Evolutionary conservation across 805 yeast species (phyloP).

Genomic region (Wickerhamiella musiphila): DNA sequence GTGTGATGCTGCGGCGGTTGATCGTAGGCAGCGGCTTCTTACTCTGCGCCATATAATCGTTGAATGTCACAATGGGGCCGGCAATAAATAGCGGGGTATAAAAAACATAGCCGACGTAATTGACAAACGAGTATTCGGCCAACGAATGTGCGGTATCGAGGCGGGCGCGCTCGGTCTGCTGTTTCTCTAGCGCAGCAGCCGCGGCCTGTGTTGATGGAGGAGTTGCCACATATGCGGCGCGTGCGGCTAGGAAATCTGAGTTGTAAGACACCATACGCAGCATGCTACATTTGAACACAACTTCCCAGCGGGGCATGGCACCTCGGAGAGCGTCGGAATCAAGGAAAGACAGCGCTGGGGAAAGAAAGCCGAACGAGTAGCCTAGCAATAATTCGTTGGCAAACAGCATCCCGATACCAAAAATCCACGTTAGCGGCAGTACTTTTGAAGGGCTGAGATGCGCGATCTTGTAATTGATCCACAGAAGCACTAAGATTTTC

Average conservation of each 20-base stretch:
- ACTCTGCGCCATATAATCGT: slow-evolving; percentile 67
- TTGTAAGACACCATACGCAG: slow-evolving; percentile 72
- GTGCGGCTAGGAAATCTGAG: slow-evolving; percentile 37
- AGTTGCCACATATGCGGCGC: neutral
- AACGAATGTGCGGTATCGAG: slow-evolving; percentile 36
- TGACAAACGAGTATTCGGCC: slow-evolving; percentile 40
- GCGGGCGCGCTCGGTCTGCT: slow-evolving; percentile 31
- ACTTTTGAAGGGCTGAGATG: slow-evolving; percentile 3
- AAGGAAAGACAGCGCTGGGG: slow-evolving; percentile 29
- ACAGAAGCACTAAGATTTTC: slow-evolving; percentile 42
- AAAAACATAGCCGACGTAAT: slow-evolving; percentile 57
- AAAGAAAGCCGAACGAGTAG: slow-evolving; percentile 30
- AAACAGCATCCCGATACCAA: slow-evolving; percentile 64
- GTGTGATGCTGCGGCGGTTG: slow-evolving; percentile 27
- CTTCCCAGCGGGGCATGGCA: slow-evolving; percentile 84
- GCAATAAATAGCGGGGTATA: slow-evolving; percentile 88
- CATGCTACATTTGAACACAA: slow-evolving; percentile 77
- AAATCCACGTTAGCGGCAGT: slow-evolving; percentile 41
- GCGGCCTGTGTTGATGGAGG: neutral
- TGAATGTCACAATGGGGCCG: slow-evolving; percentile 87
- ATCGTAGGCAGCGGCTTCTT: slow-evolving; percentile 41
- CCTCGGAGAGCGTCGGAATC: slow-evolving; percentile 65
- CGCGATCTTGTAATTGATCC: slow-evolving; percentile 35
- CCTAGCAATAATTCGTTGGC: slow-evolving; percentile 52
- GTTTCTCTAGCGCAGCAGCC: slow-evolving; percentile 3